phyloP scores from a whole-genome alignment of 805 yeast genomes.

The Saturnispora diversa region DNA sequence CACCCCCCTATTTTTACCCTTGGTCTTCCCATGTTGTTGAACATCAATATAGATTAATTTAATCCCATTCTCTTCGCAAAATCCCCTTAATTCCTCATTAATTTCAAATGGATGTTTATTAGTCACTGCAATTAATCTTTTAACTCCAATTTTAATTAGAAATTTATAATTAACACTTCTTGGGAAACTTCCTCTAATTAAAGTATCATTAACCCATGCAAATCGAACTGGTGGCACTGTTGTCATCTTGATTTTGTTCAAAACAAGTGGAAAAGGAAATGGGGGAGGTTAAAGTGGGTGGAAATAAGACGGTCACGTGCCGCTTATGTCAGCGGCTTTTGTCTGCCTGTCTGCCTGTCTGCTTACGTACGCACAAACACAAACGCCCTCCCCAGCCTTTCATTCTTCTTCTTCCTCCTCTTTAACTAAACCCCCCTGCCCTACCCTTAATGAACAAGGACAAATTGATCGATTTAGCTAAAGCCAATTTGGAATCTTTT shows the following conservation, averaged over 20 bases:
- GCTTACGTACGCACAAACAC: no score
- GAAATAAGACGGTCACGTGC: no score
- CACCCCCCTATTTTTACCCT: conserved; percentile 75
- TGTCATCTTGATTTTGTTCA: conserved; percentile 8
- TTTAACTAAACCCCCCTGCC: no score
- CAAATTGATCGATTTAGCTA: conserved; percentile 5
- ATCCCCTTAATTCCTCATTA: conserved; percentile 41
- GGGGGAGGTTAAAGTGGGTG: no score
- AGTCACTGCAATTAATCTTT: conserved; percentile 68
- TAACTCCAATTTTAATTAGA: conserved; percentile 54
- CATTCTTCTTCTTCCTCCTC: neutral
- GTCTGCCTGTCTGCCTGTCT: no score
- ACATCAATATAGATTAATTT: conserved; percentile 59
- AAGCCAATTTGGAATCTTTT: conserved; percentile 3
- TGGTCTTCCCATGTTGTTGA: conserved; percentile 51
- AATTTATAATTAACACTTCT: conserved; percentile 64
- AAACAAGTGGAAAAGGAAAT: no score
- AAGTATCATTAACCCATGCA: conserved; percentile 55
- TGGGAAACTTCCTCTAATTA: conserved; percentile 86
- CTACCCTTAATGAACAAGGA: neutral
- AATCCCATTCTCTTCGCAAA: conserved; percentile 50
- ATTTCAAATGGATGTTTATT: conserved; percentile 60
- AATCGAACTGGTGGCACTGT: conserved; percentile 73
- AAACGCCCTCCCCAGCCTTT: no score
- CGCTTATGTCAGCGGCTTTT: no score